A percentile compares a stretch with the other conserved stretches of the same genome.
Evolutionary conservation across 306 rosid species (phyloP).

Genomic region (Crotalaria pallida): DNA sequence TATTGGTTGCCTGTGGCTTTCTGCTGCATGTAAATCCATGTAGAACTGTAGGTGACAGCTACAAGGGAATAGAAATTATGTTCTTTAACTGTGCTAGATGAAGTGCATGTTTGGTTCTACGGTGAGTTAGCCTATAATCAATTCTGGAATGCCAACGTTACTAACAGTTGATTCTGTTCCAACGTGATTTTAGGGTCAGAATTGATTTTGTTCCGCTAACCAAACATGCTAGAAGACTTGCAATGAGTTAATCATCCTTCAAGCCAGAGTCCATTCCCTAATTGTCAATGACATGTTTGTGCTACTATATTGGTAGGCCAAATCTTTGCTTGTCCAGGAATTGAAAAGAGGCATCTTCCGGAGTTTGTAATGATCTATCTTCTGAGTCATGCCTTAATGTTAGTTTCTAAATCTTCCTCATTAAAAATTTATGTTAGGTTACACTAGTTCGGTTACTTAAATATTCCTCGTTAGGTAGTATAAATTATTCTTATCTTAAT

Average conservation of each 20-base stretch:
- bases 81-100: neutral
- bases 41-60: neutral
- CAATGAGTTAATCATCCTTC: neutral
- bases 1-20: neutral
- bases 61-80: neutral
- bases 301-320: neutral
- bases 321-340: neutral
- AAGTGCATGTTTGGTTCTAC: no score
- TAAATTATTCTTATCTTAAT: no score
- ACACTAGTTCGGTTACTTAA: no score
- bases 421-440: no score
- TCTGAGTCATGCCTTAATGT: neutral
- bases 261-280: neutral
- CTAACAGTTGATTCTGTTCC: no score
- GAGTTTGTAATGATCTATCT: neutral
- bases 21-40: neutral
- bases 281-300: neutral
- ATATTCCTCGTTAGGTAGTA: no score
- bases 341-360: neutral
- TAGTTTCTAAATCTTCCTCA: no score
- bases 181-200: no score
- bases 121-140: no score
- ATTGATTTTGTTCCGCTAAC: no score
- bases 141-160: no score
- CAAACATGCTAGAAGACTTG: no score